Base-by-base conservation (phyloP, 805 yeast species). In the Grigorovia transvaalensis region DNA sequence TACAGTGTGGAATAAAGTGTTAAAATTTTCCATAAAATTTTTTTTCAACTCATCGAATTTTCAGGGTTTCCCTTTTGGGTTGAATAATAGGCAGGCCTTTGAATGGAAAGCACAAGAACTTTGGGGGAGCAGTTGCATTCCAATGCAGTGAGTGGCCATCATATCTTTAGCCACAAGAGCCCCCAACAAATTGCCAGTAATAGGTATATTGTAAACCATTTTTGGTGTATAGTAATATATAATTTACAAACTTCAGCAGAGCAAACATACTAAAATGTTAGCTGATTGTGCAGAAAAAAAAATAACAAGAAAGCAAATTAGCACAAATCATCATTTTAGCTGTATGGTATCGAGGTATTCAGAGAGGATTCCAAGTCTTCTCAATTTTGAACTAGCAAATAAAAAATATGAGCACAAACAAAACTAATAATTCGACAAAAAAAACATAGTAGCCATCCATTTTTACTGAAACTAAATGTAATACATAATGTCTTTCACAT, bases 401-500 rank as follows among this genome's bases (percentile, higher is more conserved):
- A 23, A 23, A 23, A 23, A 23, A 23, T n/a, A n/a, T 23, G 27
- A 23, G 27, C 27, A 23, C n/a, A 23, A 23, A 23, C 6, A 23
- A 23, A 23, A 23, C 27, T 23, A 23, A 23, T 6, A 23, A 23
- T 23, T 23, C 27, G 27, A 23, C 3, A 23, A 23, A 23, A 6
- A 23, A 6, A 23, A 23, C 6, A 23, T 23, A 23, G 27, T 23
- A 23, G 27, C 27, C 27, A 23, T 23, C 6, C 27, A 23, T 23
- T 23, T 6, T 23, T 6, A 8, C 4, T 33, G 4, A 33, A 33
- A 33, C 45, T 47, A 57, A 27, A 60, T 60, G 44, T 60, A 57
- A 50, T 57, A 58, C 60, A 59, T 58, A 27, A 54, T 49, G 43
- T 51, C 52, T 50, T 50, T 53, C 45, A 54, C 54, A 47, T 54